Base-by-base conservation (phyloP, 1,139 yeast genomes). In the Geotrichum klebahnii region DNA sequence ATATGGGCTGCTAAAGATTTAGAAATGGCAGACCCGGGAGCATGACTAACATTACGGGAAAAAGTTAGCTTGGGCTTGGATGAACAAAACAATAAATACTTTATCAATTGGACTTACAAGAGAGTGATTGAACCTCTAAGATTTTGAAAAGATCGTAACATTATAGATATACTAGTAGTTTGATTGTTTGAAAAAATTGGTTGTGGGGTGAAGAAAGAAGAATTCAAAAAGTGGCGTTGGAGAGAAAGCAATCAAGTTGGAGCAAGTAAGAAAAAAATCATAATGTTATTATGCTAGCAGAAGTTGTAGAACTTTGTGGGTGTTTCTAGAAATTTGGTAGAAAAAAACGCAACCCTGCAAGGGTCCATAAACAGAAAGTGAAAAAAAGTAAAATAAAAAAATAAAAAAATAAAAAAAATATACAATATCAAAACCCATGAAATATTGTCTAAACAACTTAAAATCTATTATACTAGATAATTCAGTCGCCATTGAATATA, bases 91-190 rank as follows among this genome's bases (percentile, higher is more conserved):
- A 19, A 32, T 17, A n/a, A 38, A 16, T 5, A 6, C 17, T n/a
- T 17, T 12, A 5, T 29, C 24, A 12, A 6, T 35, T 14, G 20
- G 23, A 51, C 66, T 32, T 59, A 61, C 64, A 63, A 63, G 8
- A 63, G 53, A 6, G 67, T 63, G 16, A 62, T 59, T 24, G 61
- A 50, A 19, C 62, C 61, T 50, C 59, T 53, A 39, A 62, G 53
- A 28, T 61, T 56, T 45, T 60, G 65, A 29, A 57, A 55, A 16
- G 63, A 54, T 44, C 57, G 51, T 6, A 62, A 53, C 67, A 63
- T 63, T 9, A 36, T 47, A 37, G 26, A 19, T 8, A 31, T 5
- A 5, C 5, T 20, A 46, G 31, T 3, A 31, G 5, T n/a, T n/a
- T n/a, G n/a, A 12, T 5, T 31, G 14, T 31, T 5, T 6, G 14